These are phyloP conservation scores for Plasmodium gaboni DNA, from an alignment of 169 alveolate genomes.

Conservation along the genomic window DNA sequence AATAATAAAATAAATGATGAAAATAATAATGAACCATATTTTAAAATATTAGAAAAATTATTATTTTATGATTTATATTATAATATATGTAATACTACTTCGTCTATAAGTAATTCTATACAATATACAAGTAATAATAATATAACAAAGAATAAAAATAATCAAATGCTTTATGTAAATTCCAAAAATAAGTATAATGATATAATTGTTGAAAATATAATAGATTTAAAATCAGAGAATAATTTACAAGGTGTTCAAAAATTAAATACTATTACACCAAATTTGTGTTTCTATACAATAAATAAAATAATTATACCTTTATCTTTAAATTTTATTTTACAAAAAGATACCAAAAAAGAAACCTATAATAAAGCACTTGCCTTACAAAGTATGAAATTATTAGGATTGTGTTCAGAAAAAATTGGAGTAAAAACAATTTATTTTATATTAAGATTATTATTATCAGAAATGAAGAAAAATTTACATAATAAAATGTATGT, in stretches of 20 bases:
- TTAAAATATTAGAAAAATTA: slow-evolving; percentile 36
- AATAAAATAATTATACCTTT: slow-evolving; percentile 47
- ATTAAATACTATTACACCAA: slow-evolving; percentile 26
- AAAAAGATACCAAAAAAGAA: slow-evolving; percentile 55
- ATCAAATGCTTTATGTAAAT: neutral
- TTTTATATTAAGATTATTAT: slow-evolving; percentile 7
- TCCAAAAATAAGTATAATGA: neutral
- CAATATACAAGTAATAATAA: too few species aligned
- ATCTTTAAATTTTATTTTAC: slow-evolving; percentile 55
- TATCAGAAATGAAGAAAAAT: slow-evolving; percentile 58
- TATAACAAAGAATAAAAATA: neutral
- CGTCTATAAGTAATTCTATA: too few species aligned
- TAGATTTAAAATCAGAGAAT: slow-evolving; percentile 73
- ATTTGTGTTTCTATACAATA: slow-evolving; percentile 39
- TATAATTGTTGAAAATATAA: slow-evolving; percentile 33
- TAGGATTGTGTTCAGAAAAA: slow-evolving; percentile 56
- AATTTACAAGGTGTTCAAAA: slow-evolving; percentile 44
- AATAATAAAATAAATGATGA: slow-evolving; percentile 12
- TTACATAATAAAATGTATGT: slow-evolving; percentile 54
- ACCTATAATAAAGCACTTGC: slow-evolving; percentile 58
- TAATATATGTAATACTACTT: neutral
- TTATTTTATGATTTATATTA: slow-evolving; percentile 58
- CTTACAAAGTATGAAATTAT: slow-evolving; percentile 40
- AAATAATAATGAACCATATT: neutral
- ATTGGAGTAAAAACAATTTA: slow-evolving; percentile 42